phyloP scores from a whole-genome alignment of 106 monocot genomes.

The Narthecium ossifragum region DNA sequence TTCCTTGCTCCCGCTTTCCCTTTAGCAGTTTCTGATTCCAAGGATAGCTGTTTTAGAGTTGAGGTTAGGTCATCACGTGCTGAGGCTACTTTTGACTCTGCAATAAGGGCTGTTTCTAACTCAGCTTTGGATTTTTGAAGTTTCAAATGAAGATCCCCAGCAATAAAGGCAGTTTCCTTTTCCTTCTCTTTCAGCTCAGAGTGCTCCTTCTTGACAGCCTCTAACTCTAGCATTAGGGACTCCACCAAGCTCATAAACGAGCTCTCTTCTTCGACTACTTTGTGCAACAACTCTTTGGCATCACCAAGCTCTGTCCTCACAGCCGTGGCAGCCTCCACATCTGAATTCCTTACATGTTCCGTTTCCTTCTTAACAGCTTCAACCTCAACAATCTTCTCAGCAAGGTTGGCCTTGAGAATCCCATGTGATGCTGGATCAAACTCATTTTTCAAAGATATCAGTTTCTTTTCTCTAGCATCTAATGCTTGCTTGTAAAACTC shows the following conservation, averaged over 20 bases:
- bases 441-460: slow-evolving; percentile 19
- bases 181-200: slow-evolving; percentile 3
- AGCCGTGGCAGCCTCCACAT: slow-evolving; percentile 10
- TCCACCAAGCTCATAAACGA: neutral
- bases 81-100: neutral
- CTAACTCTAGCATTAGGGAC: neutral
- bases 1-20: too few species aligned
- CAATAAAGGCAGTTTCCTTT: neutral
- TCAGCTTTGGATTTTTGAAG: neutral
- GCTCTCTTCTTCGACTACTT: slow-evolving; percentile 17
- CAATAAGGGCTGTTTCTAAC: neutral
- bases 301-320: slow-evolving; percentile 27
- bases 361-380: slow-evolving; percentile 17
- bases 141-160: neutral
- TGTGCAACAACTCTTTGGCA: slow-evolving; percentile 32
- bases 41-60: neutral
- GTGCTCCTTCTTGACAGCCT: neutral
- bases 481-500: slow-evolving; percentile 18
- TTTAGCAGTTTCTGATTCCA: slow-evolving; percentile 2
- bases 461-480: slow-evolving; percentile 20
- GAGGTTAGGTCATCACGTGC: neutral
- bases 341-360: slow-evolving; percentile 12
- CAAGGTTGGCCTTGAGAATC: slow-evolving; percentile 22
- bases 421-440: slow-evolving; percentile 13
- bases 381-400: slow-evolving; percentile 18